Evolutionary conservation across 805 yeast genomes (phyloP), one percentile per base, ranked within the genome.

Genomic region (Kazachstania africana): DNA sequence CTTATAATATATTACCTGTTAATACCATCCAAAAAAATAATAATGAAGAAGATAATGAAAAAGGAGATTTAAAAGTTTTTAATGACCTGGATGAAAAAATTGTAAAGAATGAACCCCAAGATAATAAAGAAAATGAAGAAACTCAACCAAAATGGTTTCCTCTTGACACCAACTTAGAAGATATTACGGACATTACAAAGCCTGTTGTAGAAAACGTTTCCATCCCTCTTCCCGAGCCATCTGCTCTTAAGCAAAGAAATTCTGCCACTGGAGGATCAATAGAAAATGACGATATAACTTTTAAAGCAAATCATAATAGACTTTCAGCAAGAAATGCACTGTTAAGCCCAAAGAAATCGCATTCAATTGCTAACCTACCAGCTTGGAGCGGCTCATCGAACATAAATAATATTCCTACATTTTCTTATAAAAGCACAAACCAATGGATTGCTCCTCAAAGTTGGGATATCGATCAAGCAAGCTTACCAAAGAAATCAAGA

Each of bases 401-500:
- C n/a, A n/a, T n/a, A n/a, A n/a, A n/a, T n/a, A n/a, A n/a, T n/a
- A n/a, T n/a, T n/a, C n/a, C n/a, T n/a, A n/a, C n/a, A n/a, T n/a
- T n/a, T n/a, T n/a, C n/a, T n/a, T n/a, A n/a, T n/a, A n/a, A n/a
- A n/a, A n/a, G n/a, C n/a, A n/a, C n/a, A n/a, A n/a, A n/a, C n/a
- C n/a, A n/a, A n/a, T 72, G 78, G 78, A 56, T 53, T 16, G 70
- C 78, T 4, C 78, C 78, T 2, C 76, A 72, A 34, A 65, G 71
- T 38, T 72, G 78, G 78, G 75, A 71, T 42, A 76, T 72, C 8
- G 70, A 66, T 29, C 42, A 49, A 20, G 26, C 43, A 26, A 40
- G 37, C 22, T 34, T 36, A 12, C 28, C 18, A 17, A 36, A 19
- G n/a, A 36, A 27, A 22, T 17, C 30, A 2, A 33, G 29, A 19